phyloP scores from a whole-genome alignment of 2,329 filamentous ascomycete genomes.

The Coniochaeta hoffmannii region DNA sequence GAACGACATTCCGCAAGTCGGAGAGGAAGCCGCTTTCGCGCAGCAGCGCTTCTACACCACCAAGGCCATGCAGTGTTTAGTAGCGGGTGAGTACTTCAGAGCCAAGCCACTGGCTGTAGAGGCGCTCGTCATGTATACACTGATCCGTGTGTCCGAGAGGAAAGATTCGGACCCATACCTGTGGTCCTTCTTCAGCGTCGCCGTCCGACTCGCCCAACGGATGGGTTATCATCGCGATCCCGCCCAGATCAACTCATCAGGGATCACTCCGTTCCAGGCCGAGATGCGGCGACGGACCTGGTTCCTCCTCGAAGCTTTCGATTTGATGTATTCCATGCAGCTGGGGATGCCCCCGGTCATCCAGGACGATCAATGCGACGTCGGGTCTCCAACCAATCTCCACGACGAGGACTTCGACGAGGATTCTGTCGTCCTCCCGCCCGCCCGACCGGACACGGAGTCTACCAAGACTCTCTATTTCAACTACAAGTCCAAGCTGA shows the following conservation, averaged over 20 bases:
- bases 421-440: slow-evolving; percentile 32
- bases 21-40: not conserved
- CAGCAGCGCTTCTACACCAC: slow-evolving; percentile 5
- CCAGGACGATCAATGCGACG: slow-evolving; percentile 37
- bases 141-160: slow-evolving; percentile 32
- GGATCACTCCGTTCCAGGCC: slow-evolving; percentile 37
- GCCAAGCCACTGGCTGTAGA: slow-evolving; percentile 38
- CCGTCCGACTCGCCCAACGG: slow-evolving; percentile 40
- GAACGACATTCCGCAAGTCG: not conserved
- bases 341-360: slow-evolving; percentile 33
- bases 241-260: slow-evolving; percentile 23
- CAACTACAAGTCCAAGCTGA: slow-evolving; percentile 33
- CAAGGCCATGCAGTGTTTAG: slow-evolving; percentile 37
- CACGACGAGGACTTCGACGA: slow-evolving; percentile 48
- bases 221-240: slow-evolving; percentile 45
- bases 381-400: slow-evolving; percentile 36
- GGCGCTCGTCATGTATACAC: slow-evolving; percentile 37
- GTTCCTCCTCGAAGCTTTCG: slow-evolving; percentile 40
- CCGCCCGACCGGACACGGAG: slow-evolving; percentile 31
- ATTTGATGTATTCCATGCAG: slow-evolving; percentile 42
- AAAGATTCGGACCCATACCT: slow-evolving; percentile 34
- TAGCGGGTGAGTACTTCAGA: slow-evolving; percentile 39
- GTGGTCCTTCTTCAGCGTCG: slow-evolving; percentile 40
- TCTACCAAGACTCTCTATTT: slow-evolving; percentile 34
- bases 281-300: slow-evolving; percentile 44